Evolutionary conservation across 1,284 basidiomycete species (phyloP).

Genomic region (Ceratobasidium sp.): DNA sequence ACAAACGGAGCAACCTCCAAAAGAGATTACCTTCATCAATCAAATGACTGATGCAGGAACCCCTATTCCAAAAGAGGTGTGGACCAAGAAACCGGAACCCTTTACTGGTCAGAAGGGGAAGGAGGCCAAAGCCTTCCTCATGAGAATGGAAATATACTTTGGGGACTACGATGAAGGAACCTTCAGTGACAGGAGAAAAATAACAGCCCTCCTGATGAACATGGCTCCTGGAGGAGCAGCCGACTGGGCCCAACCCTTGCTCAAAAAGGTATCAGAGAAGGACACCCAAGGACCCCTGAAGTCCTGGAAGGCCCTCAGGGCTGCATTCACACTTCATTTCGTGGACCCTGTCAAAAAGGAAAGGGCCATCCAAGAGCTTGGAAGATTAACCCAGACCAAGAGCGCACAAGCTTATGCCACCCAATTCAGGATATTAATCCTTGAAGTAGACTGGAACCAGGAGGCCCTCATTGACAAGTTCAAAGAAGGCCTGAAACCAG

Average conservation of each 20-base stretch:
- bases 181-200: not conserved
- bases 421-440: too few species aligned
- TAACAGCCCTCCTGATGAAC: not conserved
- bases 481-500: not conserved
- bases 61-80: constrained; percentile 3
- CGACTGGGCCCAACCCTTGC: not conserved
- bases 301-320: not conserved
- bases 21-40: too few species aligned
- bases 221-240: not conserved
- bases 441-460: too few species aligned
- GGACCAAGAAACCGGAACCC: constrained; percentile 1
- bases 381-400: not conserved
- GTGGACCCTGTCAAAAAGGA: not conserved
- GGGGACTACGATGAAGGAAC: constrained; percentile 10
- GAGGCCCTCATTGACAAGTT: too few species aligned
- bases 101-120: constrained; percentile 12
- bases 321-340: not conserved
- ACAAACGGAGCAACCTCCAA: too few species aligned
- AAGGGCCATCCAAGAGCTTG: not conserved
- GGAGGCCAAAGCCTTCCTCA: not conserved
- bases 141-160: not conserved
- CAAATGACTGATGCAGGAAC: too few species aligned
- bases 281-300: not conserved
- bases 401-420: too few species aligned
- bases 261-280: not conserved